A percentile compares a stretch with the other conserved stretches of the same genome.
phyloP scores from a whole-genome alignment of 192 early-diverging fungal species.

The Linnemannia zychae region DNA sequence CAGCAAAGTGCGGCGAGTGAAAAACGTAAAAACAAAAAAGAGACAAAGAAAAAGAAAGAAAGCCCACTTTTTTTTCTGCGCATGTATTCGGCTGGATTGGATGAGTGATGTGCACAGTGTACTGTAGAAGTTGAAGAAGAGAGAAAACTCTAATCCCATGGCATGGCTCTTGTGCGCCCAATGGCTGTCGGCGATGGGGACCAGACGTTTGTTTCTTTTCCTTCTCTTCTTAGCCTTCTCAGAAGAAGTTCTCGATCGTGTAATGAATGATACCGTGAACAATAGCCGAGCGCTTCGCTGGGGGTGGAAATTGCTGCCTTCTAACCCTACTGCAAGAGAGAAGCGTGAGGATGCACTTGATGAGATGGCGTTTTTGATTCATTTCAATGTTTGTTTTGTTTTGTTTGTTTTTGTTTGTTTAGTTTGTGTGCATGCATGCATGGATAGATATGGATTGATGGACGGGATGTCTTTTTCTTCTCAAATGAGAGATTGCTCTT shows the following conservation, averaged over 20 bases:
- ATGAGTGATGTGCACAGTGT: no score
- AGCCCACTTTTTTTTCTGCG: neutral
- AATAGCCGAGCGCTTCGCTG: neutral
- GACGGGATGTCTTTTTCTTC: no score
- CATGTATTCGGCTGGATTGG: neutral
- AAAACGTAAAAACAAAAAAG: neutral
- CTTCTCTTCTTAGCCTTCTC: neutral
- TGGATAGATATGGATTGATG: neutral
- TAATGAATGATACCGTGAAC: neutral
- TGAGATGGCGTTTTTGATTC: neutral
- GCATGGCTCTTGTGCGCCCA: conserved; percentile 1
- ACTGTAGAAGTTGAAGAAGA: neutral
- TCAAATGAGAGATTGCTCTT: neutral
- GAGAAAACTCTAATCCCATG: neutral
- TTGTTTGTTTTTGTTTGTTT: conserved; percentile 1
- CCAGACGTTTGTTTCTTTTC: neutral
- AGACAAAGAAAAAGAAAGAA: neutral
- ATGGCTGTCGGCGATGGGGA: no score
- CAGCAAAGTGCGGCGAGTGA: neutral
- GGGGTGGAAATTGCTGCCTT: neutral
- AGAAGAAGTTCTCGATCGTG: neutral
- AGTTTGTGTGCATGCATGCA: neutral
- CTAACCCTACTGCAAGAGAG: neutral
- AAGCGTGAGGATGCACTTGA: neutral
- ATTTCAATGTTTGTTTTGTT: neutral